Conservation (phyloP, 163 green algal species). For the Scenedesmus sp. region DNA sequence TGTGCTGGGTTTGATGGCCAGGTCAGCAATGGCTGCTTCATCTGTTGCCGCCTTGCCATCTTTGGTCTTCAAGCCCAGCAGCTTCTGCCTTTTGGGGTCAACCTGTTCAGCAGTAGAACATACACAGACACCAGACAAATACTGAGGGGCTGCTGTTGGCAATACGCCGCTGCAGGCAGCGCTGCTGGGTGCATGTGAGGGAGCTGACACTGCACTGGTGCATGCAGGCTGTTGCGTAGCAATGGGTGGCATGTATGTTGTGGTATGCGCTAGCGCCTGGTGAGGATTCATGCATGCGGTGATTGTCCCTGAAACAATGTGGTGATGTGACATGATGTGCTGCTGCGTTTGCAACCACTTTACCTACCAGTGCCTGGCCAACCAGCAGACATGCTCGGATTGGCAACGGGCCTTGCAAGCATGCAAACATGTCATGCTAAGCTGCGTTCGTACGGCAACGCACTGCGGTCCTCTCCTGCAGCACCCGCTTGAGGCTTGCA, state of each 20-base stretch:
- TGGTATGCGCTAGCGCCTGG: not conserved
- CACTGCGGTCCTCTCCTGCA: constrained; percentile 75
- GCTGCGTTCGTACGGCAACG: not conserved
- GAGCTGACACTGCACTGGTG: not conserved
- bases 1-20: constrained; percentile 81
- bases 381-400: not conserved
- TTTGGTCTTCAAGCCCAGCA: constrained; percentile 90
- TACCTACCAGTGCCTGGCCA: not conserved
- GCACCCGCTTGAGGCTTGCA: constrained; percentile 74
- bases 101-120: not conserved
- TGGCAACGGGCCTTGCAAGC: not conserved
- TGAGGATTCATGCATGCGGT: too few species aligned
- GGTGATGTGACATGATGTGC: not conserved
- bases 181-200: not conserved
- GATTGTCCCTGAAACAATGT: too few species aligned
- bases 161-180: too few species aligned
- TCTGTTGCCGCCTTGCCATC: constrained; percentile 78
- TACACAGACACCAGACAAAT: not conserved
- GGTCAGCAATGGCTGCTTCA: constrained; percentile 68
- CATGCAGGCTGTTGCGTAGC: not conserved
- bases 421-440: not conserved
- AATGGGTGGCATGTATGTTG: not conserved
- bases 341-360: not conserved
- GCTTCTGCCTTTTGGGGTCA: constrained; percentile 81
- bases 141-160: not conserved